Evolutionary conservation across 106 monocot species (phyloP), one percentile per base, ranked within the genome.

Genomic region (Acorus calamus): DNA sequence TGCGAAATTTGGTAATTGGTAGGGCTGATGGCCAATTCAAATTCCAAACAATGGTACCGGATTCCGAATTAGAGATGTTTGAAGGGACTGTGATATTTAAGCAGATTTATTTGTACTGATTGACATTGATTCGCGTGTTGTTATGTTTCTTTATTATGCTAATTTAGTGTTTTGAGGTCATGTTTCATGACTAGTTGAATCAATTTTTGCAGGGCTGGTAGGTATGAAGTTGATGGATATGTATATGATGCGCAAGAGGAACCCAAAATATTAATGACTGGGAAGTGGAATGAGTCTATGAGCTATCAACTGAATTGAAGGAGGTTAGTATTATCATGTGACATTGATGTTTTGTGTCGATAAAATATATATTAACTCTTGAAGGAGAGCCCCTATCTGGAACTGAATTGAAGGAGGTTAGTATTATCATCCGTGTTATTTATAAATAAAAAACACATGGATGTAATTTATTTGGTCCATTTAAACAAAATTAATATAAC

Each of bases 211-310:
- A 98, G 96, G 50, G 70, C 78, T 71, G 91, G 87, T 45, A 77
- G 96, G 44, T 91, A 91, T 64, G 96, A 98, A 77, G 83, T 98
- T 11, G 96, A 98, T 77, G 96, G 96, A 42, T 98, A 88, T 71
- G 91, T 91, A 28, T 98, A 98, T 72, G 76, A 80, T 77, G 68
- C 96, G 50, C 65, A 52, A 14, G 96, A 98, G 64, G 91, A 98
- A 77, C 96, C 96, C 8, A 87, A 88, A 66, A 75, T 98, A 57
- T 46, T 98, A 59, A 83, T 98, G 73, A 88, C 96, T 55, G 96
- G 96, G 9, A 98, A 98, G 69, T 98, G 91, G 91, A 98, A 91
- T 59, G 70, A 91, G 53, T 85, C 81, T 2, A 78, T 98, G 85
- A 87, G 85, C 59, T 98, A 74, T 61, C 96, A 98, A 68, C 91